phyloP scores from a whole-genome alignment of 1,139 yeast species.

The Blastobotrys ciferrii region DNA sequence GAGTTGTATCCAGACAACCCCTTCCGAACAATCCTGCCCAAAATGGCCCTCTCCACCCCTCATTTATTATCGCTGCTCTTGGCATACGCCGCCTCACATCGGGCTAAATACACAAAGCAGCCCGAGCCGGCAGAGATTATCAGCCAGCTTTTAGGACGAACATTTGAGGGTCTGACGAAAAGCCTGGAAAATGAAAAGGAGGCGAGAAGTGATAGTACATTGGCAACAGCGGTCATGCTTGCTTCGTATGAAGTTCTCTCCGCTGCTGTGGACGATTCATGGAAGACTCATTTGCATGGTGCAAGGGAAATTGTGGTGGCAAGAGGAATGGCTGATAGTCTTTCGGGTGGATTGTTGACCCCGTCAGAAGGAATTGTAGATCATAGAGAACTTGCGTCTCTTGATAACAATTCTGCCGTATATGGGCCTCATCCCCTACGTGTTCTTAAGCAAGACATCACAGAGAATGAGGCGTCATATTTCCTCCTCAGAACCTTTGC shows the following conservation, averaged over 20 bases:
- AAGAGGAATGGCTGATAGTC: constrained; percentile 44
- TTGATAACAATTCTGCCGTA: not conserved
- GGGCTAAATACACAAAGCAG: constrained; percentile 35
- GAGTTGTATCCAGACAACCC: constrained; percentile 61
- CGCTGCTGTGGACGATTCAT: constrained; percentile 40
- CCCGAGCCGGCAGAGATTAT: constrained; percentile 46
- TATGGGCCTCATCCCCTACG: constrained; percentile 31
- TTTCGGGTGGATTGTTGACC: constrained; percentile 22
- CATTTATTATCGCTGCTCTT: constrained; percentile 56
- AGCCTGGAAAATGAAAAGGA: constrained; percentile 52
- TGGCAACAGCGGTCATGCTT: constrained; percentile 61
- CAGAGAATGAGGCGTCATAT: constrained; percentile 48
- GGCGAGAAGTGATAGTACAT: constrained; percentile 62
- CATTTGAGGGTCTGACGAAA: constrained; percentile 55
- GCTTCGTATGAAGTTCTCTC: constrained; percentile 62
- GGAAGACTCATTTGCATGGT: constrained; percentile 66
- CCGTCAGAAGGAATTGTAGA: constrained; percentile 8
- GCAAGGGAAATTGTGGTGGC: constrained; percentile 66
- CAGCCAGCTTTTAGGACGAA: constrained; percentile 52
- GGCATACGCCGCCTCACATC: constrained; percentile 65
- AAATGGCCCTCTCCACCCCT: constrained; percentile 62
- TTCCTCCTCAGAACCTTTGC: constrained; percentile 72
- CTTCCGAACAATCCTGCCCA: constrained; percentile 61
- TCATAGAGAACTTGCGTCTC: not conserved
- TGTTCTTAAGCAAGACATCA: constrained; percentile 23